Evolutionary conservation across 2,329 filamentous ascomycete genomes (phyloP), one percentile per base, ranked within the genome.

Genomic region (Ophiostoma angusticollis): DNA sequence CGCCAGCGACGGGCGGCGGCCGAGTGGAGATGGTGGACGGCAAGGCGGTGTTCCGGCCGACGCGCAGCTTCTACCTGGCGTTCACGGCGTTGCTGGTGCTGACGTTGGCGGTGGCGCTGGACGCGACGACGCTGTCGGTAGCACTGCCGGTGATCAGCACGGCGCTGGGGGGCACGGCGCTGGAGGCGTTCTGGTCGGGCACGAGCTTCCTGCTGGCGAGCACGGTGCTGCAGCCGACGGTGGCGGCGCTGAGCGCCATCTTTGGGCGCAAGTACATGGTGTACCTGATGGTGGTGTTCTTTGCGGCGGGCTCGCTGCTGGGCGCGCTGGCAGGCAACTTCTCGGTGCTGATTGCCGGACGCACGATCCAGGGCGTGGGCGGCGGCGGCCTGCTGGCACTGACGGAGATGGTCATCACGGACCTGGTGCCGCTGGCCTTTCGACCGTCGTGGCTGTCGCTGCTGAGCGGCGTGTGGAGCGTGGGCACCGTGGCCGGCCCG

Each of bases 121-220:
- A 81, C 53, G 75, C 74, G 4, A 80, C 76, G 1, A 78, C 71
- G 4, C 63, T 80, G 37, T 74, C 72, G 4, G 74, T 79, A 6
- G 74, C 77, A 4, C 56, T 80, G 23, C 68, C 63, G 5, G 37
- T 25, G 29, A 70, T 75, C 42, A 64, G 69, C n/a, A 46, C 54
- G 7, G 64, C 64, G 16, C 59, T 77, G 6, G 47, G 61, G 21
- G 70, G 71, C 31, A 64, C 62, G 0, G 70, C 69, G 3, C 67
- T 72, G 33, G 64, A 82, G 55, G 74, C 76, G 0, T 83, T 83
- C 50, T 84, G 78, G 80, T 70, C 75, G 11, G 79, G 78, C 2
- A 83, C 79, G 5, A 74, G 74, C 13, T 84, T 80, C 47, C 61
- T 84, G 5, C 65, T 84, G 5, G 72, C 76, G 3, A 74, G 71